Evolutionary conservation across 2,329 filamentous ascomycete genomes (phyloP), one percentile per base, ranked within the genome.

Genomic region (Myriosclerotinia scirpicola): DNA sequence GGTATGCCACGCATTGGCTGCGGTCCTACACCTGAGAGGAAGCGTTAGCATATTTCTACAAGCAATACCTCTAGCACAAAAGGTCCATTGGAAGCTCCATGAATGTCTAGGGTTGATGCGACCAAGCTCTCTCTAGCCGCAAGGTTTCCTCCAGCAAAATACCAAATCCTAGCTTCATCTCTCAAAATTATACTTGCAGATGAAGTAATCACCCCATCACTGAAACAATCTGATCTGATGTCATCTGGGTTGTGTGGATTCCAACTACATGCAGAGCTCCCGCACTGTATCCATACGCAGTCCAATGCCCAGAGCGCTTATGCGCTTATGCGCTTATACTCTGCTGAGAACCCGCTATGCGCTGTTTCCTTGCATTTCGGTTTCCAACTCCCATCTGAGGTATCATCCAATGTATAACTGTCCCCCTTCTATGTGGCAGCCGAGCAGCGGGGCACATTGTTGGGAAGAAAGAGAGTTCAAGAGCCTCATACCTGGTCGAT

Each of bases 1-100:
- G 86, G 86, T 78, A 89, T 83, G 73, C 85, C 84, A 63, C 86
- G 84, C 73, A 89, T 77, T 74, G 84, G 81, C 78, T 87, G 87
- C 73, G 85, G 86, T 80, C 85, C 83, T 75, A 84, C 81, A 67
- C 74, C 75, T 71, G 69, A 36, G 34, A 64, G 20, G 67, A 44
- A 55, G 67, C 52, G 69, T 75, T 67, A 75, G 73, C 66, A 56
- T 48, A 40, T 38, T 30, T n/a, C 30, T 22, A 22, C 46, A 26
- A 40, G 17, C 48, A 65, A 48, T 15, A n/a, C 26, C 34, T 20
- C n/a, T 11, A 30, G 44, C 15, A 61, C 30, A 20, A 48, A 50
- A 38, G 14, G 34, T 50, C 34, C 44, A 40, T 38, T 26, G 5
- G 22, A 40, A 50, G n/a, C 58, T 22, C 44, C 58, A 61, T 50